Base-by-base conservation (phyloP, 176 grass and related monocot species). In the Puya raimondii region DNA sequence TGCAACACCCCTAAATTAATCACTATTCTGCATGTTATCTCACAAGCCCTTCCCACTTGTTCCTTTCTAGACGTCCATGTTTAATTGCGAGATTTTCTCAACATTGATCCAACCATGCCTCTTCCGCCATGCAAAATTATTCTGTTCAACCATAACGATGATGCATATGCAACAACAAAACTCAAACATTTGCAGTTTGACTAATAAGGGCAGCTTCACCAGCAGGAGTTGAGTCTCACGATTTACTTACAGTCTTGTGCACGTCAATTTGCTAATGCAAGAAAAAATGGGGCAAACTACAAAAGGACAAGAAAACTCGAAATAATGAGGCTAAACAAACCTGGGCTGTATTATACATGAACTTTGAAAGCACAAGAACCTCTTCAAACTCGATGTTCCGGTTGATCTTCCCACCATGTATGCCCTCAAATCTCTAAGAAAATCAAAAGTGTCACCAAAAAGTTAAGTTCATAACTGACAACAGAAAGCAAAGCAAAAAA, bases 351-450 rank as follows among this genome's bases (percentile, higher is more conserved):
- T 85, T 77, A 67, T 77, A 84, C 85, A 99, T 91, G 80, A 85
- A 99, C 25, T 87, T 84, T 27, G 90, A 94, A 88, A 99, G 90
- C 63, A 81, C 66, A 53, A 99, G 75, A 65, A 70, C 12, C 49
- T 99, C 94, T 67, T 93, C 88, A 78, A 99, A 99, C 77, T 90
- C 90, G 52, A 99, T 93, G 49, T 80, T 93, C 51, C 85, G 72
- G 47, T 99, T 93, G 23, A 99, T 99, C 80, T 99, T 99, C 59
- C 87, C 85, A 23, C 94, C 94, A 88, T 83, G 69, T 77, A 93
- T 79, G 51, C 94, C 94, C 74, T 90, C 94, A 63, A 99, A 99
- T 75, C 94, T 99, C 94, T 99, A 76, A 64, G 73, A 75, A 47
- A 50, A 71, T 78, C 1, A 59, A 50, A 49, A 51, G 51, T 29